Conservation (phyloP, 1,139 yeast species). For the Kodamaea sp. region DNA sequence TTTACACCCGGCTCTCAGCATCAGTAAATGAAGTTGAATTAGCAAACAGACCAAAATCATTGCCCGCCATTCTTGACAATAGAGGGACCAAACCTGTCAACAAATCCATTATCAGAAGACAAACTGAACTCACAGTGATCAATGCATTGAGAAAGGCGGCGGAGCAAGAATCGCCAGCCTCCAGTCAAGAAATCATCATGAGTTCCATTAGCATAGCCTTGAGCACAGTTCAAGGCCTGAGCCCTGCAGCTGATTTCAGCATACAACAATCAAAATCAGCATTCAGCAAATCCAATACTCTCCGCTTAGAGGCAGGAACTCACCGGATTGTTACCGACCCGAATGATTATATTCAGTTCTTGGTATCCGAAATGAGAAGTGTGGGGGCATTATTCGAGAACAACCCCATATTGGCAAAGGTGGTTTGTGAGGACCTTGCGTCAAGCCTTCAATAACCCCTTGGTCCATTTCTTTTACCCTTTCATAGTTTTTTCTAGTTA, state of each 20-base stretch:
- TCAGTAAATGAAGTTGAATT: constrained; percentile 21
- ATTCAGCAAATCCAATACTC: constrained; percentile 4
- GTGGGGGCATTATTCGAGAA: constrained; percentile 9
- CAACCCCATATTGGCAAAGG: constrained; percentile 12
- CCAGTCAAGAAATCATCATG: constrained; percentile 3
- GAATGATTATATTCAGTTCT: constrained; percentile 14
- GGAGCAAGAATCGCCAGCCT: constrained; percentile 7
- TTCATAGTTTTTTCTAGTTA: no score
- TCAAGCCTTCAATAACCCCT: constrained; percentile 7
- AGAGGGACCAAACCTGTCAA: no score
- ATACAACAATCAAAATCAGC: not conserved
- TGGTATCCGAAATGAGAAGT: constrained; percentile 13
- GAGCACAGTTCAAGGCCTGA: not conserved
- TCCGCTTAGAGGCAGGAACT: constrained; percentile 9
- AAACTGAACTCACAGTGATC: constrained; percentile 32
- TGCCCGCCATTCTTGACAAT: not conserved
- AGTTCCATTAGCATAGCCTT: not conserved
- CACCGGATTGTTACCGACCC: constrained; percentile 7
- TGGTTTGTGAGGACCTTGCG: constrained; percentile 18
- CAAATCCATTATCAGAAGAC: constrained; percentile 30
- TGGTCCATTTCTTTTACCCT: no score
- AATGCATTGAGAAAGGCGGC: constrained; percentile 16
- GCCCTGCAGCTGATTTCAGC: constrained; percentile 1
- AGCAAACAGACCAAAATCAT: constrained; percentile 8
- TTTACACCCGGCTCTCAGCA: constrained; percentile 2